Evolutionary conservation across 176 grass and related monocot species (phyloP), one percentile per base, ranked within the genome.

Genomic region (Areca catechu): DNA sequence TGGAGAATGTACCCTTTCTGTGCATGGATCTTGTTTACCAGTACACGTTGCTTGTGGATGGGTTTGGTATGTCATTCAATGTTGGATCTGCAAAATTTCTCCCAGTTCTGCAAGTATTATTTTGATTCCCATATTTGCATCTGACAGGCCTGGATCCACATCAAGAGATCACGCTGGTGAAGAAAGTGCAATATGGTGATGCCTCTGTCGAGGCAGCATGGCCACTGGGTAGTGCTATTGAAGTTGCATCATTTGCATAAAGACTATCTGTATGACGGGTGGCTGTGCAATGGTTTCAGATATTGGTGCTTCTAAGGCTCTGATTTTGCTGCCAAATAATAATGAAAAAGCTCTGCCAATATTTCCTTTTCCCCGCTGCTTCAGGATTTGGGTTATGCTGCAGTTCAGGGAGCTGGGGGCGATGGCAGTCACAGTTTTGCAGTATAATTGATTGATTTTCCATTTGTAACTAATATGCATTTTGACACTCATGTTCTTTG

Each of bases 11-110:
- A n/a, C 69, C 85, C 4, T 89, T 77, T 68, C 3, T 81, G 4
- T 81, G 77, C 60, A 81, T 89, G 77, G 77, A 84, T 53, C 68
- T 89, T 20, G 17, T 73, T 3, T 80, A 86, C 24, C 75, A 77
- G 5, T 86, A 86, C 60, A 37, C 72, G 7, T 50, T 92, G 24
- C 82, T 91, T 2, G 82, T 82, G 1, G 71, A 82, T 19, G 87
- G 79, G 5, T 82, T 86, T 4, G 68, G 87, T 90, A 52, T 20
- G 54, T 14, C 34, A 43, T 9, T 43, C 34, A 14, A 43, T 43
- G 10, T 43, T 43, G 10, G 10, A 43, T 43, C 34, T 14, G 7
- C 10, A 2, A 43, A 43, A 43, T 12, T 12, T 43, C 34, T 14
- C 34, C 9, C 14, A 43, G 10, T 43, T 43, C 9, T 43, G 34